These are phyloP conservation scores for Theileria annulata DNA, from an alignment of 169 alveolate species.

Conservation along the genomic window DNA sequence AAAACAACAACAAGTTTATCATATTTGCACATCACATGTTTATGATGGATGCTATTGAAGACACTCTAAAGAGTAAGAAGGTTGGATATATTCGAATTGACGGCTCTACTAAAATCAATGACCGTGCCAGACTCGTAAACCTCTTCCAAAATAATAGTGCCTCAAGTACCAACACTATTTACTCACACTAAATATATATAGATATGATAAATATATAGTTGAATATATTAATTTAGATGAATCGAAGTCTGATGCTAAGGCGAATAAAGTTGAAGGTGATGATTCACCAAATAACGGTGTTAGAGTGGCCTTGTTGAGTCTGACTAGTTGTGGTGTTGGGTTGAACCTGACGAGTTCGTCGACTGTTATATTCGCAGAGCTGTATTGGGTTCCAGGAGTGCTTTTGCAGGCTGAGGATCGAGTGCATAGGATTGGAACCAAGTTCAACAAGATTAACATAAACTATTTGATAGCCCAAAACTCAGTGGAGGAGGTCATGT, in stretches of 20 bases:
- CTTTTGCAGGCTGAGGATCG: conserved; percentile 98
- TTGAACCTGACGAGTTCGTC: conserved; percentile 93
- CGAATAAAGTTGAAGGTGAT: neutral
- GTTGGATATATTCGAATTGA: conserved; percentile 90
- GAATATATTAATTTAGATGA: too few relatives aligned
- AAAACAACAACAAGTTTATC: conserved; percentile 86
- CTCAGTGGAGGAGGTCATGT: conserved; percentile 79
- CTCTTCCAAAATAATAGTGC: conserved; percentile 79
- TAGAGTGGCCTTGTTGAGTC: conserved; percentile 89
- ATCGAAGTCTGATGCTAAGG: neutral
- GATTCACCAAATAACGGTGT: conserved; percentile 56
- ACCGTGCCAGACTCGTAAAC: conserved; percentile 87
- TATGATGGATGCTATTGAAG: conserved; percentile 89
- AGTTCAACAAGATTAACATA: conserved; percentile 74
- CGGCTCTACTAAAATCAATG: conserved; percentile 87
- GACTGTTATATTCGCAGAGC: conserved; percentile 96
- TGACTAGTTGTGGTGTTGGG: conserved; percentile 96
- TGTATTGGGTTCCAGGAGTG: conserved; percentile 97
- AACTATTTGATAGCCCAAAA: conserved; percentile 86
- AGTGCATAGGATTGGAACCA: conserved; percentile 94
- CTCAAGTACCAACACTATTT: conserved; percentile 4
- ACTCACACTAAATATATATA: too few relatives aligned
- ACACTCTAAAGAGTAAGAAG: conserved; percentile 67
- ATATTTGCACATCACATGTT: conserved; percentile 94
- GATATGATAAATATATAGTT: too few relatives aligned